These are phyloP conservation scores for Diversispora eburnea DNA, from an alignment of 192 early-diverging fungal genomes.

Conservation along the genomic window DNA sequence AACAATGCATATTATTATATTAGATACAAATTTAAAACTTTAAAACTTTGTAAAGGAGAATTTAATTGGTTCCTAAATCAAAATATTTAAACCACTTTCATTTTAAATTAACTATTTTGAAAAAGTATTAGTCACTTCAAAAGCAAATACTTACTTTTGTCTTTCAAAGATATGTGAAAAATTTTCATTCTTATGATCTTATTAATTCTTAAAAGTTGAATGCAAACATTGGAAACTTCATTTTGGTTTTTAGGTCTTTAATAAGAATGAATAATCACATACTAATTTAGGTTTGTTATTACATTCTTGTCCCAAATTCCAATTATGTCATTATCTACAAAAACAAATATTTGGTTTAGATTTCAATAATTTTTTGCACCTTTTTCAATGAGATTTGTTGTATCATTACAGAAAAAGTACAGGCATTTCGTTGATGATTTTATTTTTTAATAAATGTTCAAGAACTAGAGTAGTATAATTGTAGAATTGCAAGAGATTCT, in stretches of 20 bases:
- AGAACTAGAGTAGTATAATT: slow-evolving; percentile 9
- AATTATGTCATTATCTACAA: neutral
- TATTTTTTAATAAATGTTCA: neutral
- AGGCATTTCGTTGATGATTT: neutral
- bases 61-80: too few relatives aligned
- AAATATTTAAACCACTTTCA: neutral
- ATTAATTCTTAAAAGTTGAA: slow-evolving; percentile 7
- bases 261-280: slow-evolving; percentile 19
- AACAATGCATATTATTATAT: too few relatives aligned
- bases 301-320: neutral
- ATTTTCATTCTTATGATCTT: neutral
- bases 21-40: too few relatives aligned
- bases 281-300: neutral
- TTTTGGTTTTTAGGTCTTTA: neutral
- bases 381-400: neutral
- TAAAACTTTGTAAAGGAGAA: too few relatives aligned
- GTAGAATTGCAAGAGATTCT: slow-evolving; percentile 4
- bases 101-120: slow-evolving; percentile 6
- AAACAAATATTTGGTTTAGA: slow-evolving; percentile 3
- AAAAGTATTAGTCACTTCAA: neutral
- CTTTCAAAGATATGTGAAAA: neutral
- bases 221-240: neutral
- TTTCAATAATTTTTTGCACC: neutral
- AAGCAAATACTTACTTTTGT: neutral
- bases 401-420: neutral